phyloP scores from a whole-genome alignment of 2,329 filamentous ascomycete genomes.

The Claviceps paspali region DNA sequence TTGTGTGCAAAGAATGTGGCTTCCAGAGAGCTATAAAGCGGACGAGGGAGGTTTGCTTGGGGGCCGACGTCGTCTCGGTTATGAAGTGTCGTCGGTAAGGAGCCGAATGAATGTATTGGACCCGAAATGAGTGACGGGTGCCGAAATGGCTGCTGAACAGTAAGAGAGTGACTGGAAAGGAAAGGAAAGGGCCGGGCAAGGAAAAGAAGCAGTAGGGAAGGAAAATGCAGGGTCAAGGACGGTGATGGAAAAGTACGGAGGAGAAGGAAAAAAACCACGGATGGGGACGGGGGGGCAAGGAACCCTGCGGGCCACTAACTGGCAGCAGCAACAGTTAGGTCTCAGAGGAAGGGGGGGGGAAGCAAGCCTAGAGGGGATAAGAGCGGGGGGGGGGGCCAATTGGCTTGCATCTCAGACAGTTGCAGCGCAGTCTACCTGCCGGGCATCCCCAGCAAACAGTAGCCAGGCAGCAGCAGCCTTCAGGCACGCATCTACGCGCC shows the following conservation, averaged over 20 bases:
- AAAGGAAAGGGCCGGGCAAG: conserved; percentile 24
- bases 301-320: conserved; percentile 6
- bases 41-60: conserved; percentile 7
- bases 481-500: background rate
- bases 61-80: conserved; percentile 6
- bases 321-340: background rate
- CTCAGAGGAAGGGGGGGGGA: background rate
- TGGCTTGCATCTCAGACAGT: no score
- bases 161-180: conserved; percentile 24
- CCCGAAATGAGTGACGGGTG: conserved; percentile 38
- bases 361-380: background rate
- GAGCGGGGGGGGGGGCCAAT: no score
- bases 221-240: conserved; percentile 20
- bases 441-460: no score
- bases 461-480: no score
- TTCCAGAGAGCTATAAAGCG: conserved; percentile 3
- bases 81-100: conserved; percentile 10
- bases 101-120: conserved; percentile 28
- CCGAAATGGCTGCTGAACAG: conserved; percentile 23
- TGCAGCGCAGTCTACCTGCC: no score
- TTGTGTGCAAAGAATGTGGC: conserved; percentile 8
- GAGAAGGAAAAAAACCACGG: conserved; percentile 20
- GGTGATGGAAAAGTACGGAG: conserved; percentile 19
- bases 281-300: conserved; percentile 15
- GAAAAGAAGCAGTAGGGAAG: conserved; percentile 18